Evolutionary conservation across 1,139 yeast genomes (phyloP), one percentile per base, ranked within the genome.

Genomic region (Hansenula sp.): DNA sequence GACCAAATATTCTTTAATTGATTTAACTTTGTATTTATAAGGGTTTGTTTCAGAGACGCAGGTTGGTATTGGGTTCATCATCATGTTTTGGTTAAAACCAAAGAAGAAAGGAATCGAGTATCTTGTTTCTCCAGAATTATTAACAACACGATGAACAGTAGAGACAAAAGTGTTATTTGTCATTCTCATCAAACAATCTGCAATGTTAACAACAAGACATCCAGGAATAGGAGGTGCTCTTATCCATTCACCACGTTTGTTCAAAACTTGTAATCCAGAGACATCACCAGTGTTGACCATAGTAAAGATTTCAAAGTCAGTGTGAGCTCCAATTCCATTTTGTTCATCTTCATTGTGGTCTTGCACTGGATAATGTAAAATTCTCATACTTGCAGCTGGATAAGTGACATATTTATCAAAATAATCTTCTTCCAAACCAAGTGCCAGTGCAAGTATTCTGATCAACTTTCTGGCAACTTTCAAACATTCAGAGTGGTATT

Each of bases 311-410:
- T 65, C 68, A 41, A 61, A 62, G 44, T 66, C 71, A 6, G 67
- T 62, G 45, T 66, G 71, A 1, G 68, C 68, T 5, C 69, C 68
- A 37, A 65, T 59, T 3, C 67, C 68, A 28, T 51, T 46, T 34
- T 47, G 51, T 24, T 57, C 46, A 26, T 48, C 56, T 7, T 53
- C 47, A 8, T 45, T 44, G 30, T 51, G 56, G 11, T 48, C 53
- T 26, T 50, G 54, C 6, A 53, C 48, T n/a, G 67, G 66, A 38
- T 65, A 65, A 41, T 64, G 68, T 7, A 64, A 43, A 28, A 64
- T 40, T 30, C 68, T 51, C 28, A 61, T 46, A 17, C 47, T 54
- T 19, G 53, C 57, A 20, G 52, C 53, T 34, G 60, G 64, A 30
- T 40, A 51, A 21, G 34, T 47, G 30, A 46, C 50, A 21, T 42